Evolutionary conservation across 1,284 basidiomycete genomes (phyloP).

Genomic region (Anthracocystis panici-leucophaei): DNA sequence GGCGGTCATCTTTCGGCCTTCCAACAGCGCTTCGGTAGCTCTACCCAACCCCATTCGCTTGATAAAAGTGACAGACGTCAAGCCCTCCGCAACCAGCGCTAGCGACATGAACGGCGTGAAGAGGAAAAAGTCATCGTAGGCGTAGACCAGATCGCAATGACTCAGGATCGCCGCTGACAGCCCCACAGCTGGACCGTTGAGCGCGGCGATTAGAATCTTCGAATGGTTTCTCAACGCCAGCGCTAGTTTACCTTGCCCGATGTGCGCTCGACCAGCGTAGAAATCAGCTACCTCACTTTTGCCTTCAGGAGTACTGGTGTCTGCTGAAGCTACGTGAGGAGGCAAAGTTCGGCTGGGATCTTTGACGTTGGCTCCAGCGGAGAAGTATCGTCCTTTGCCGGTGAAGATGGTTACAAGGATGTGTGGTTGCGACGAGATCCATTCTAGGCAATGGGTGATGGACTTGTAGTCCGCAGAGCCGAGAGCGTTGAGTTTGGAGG

Average conservation of each 20-base stretch:
- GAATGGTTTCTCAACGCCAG: constrained; percentile 34
- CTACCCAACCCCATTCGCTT: constrained; percentile 50
- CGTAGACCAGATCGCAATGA: constrained; percentile 56
- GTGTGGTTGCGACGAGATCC: constrained; percentile 47
- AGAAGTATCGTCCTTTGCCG: constrained; percentile 55
- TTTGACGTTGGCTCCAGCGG: constrained; percentile 54
- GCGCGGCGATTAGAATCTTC: constrained; percentile 54
- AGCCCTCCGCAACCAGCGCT: constrained; percentile 51
- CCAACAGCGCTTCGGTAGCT: constrained; percentile 52
- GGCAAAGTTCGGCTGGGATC: constrained; percentile 44
- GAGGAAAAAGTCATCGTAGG: constrained; percentile 57
- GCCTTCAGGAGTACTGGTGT: constrained; percentile 19
- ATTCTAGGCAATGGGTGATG: constrained; percentile 46
- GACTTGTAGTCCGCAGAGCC: constrained; percentile 27
- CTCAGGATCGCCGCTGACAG: constrained; percentile 47
- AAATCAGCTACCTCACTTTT: constrained; percentile 22
- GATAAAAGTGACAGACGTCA: constrained; percentile 48
- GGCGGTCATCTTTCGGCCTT: constrained; percentile 49
- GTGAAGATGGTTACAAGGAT: constrained; percentile 53
- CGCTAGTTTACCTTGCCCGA: constrained; percentile 35
- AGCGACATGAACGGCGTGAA: constrained; percentile 56
- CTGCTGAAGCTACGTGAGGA: constrained; percentile 14
- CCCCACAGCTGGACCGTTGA: constrained; percentile 59
- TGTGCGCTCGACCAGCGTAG: constrained; percentile 18
- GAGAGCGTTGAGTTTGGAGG: constrained; percentile 51